Conservation (phyloP, 257 asterid genomes). For the Salvia rosmarinus region DNA sequence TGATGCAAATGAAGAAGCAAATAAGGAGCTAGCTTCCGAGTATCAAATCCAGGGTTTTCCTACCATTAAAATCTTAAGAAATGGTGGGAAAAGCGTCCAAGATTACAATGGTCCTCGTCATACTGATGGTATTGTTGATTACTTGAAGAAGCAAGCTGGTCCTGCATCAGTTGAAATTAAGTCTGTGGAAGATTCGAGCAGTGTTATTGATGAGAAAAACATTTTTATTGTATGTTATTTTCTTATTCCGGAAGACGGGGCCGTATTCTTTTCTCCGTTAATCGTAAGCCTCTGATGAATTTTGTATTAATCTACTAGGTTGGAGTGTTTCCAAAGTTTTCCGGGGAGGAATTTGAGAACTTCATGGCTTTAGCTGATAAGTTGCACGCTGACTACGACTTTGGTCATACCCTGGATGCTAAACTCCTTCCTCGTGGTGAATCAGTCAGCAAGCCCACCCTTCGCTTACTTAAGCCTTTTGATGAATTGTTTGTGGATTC, state of each 20-base stretch:
- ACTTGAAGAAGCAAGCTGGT: slow-evolving; percentile 78
- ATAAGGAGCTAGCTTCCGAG: slow-evolving; percentile 55
- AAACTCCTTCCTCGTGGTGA: slow-evolving; percentile 69
- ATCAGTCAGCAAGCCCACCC: slow-evolving; percentile 66
- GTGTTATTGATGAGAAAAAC: slow-evolving; percentile 53
- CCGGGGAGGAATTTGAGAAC: slow-evolving; percentile 68
- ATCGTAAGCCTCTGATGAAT: background rate
- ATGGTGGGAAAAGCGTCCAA: slow-evolving; percentile 64
- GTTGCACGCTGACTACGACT: slow-evolving; percentile 69
- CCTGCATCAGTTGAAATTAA: slow-evolving; percentile 80
- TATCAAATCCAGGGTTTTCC: slow-evolving; percentile 79
- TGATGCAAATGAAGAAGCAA: slow-evolving; percentile 65
- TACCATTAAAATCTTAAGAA: slow-evolving; percentile 72
- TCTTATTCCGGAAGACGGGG: background rate
- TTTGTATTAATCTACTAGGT: slow-evolving; percentile 45
- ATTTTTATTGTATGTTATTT: slow-evolving; percentile 59
- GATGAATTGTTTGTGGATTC: slow-evolving; percentile 71
- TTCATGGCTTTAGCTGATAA: slow-evolving; percentile 68
- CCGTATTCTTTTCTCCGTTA: background rate
- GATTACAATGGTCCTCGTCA: slow-evolving; percentile 90
- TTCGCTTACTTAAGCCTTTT: slow-evolving; percentile 81
- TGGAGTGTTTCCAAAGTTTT: slow-evolving; percentile 71
- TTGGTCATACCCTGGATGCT: slow-evolving; percentile 76
- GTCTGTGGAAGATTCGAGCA: slow-evolving; percentile 59
- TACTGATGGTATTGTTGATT: slow-evolving; percentile 71